Conservation (phyloP, 805 yeast genomes). For the Metschnikowia picachoensis region DNA sequence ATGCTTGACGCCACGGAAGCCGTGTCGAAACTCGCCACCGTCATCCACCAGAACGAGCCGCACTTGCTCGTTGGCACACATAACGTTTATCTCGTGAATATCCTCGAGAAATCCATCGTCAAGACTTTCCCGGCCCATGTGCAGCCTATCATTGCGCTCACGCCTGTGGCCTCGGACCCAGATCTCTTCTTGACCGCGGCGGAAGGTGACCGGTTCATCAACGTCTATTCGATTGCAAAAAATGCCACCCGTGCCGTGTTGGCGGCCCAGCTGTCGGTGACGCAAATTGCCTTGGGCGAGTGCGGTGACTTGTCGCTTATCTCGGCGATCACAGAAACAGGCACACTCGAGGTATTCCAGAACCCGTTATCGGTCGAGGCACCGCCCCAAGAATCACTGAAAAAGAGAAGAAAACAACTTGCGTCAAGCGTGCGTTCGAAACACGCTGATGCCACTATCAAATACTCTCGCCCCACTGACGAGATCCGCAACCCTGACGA, state of each 20-base stretch:
- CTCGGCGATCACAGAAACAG: conserved; percentile 68
- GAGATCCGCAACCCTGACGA: conserved; percentile 32
- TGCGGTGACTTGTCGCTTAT: conserved; percentile 32
- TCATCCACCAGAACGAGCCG: conserved; percentile 29
- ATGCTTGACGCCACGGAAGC: conserved; percentile 28
- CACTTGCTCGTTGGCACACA: conserved; percentile 65
- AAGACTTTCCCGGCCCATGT: conserved; percentile 74
- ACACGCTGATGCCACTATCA: conserved; percentile 44
- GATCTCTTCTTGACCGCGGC: conserved; percentile 68
- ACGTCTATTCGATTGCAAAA: conserved; percentile 53
- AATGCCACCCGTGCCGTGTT: conserved; percentile 51
- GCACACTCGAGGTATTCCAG: conserved; percentile 66
- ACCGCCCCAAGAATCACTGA: conserved; percentile 18
- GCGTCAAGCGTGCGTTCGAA: conserved; percentile 44
- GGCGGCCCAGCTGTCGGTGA: conserved; percentile 64
- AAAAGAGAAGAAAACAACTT: conserved; percentile 45
- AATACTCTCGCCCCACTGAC: conserved; percentile 44
- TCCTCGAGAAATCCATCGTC: conserved; percentile 33
- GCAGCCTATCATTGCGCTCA: conserved; percentile 54
- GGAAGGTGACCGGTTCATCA: conserved; percentile 75
- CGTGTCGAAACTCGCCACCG: conserved; percentile 29
- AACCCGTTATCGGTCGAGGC: conserved; percentile 45
- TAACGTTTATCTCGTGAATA: conserved; percentile 52
- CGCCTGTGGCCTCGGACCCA: conserved; percentile 31
- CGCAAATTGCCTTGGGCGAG: conserved; percentile 38